Evolutionary conservation across 2,329 filamentous ascomycete genomes (phyloP), one percentile per base, ranked within the genome.

Genomic region (Phialocephala sp.): DNA sequence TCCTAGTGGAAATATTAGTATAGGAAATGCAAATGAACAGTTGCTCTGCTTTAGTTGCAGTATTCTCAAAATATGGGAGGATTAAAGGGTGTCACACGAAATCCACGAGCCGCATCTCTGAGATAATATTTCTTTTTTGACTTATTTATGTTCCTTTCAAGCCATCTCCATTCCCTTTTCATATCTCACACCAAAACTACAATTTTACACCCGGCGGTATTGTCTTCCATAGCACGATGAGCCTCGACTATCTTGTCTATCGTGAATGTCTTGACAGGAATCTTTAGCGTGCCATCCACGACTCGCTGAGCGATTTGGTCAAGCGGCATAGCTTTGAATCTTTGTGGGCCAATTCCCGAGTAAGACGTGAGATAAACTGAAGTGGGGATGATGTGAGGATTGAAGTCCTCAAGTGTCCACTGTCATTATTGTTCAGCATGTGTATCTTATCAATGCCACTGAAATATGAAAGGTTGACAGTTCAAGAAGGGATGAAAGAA

Each of bases 191-290:
- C 59, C 11, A 77, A 41, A 37, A 82, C 74, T 2, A 83, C 80
- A 58, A 82, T 77, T 67, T 82, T 83, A 11, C 79, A 81, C 18
- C 76, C 76, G 0, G 78, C 80, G 27, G 72, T 75, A 66, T 79
- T 80, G 50, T 76, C 73, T 63, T 83, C 81, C 80, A 82, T 82
- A 56, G 73, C 73, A 32, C 72, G 71, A 74, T 83, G 81, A 4
- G 80, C 81, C 63, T 82, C 76, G 0, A 77, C 79, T 72, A 83
- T 81, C 63, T 82, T 73, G 50, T 81, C 77, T 39, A 83, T 72
- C 47, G 73, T 72, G 66, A 82, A 82, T 0, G 77, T 76, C 70
- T 77, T 79, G 18, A 81, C 72, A 45, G 74, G 73, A 20, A 83
- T 70, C 47, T 78, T 77, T 71, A 82, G 66, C 63, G 70, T 76